A percentile compares a stretch with the other conserved stretches of the same genome.
phyloP scores from a whole-genome alignment of 345 rosid species.

The Eutrema japonicum region DNA sequence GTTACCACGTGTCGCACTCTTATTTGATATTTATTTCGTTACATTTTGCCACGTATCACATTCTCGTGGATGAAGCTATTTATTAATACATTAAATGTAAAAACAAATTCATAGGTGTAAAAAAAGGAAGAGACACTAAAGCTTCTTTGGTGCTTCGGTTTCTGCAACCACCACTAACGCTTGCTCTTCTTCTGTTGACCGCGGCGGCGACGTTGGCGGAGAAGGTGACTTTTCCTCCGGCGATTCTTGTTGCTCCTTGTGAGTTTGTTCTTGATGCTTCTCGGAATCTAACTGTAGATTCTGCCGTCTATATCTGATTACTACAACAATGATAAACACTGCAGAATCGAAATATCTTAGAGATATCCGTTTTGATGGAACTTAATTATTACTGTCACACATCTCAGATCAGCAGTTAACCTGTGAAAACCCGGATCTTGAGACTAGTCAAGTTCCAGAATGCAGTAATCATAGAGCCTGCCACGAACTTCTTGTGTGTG shows the following conservation, averaged over 20 bases:
- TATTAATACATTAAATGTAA: neutral
- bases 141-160: slow-evolving; percentile 30
- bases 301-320: slow-evolving; percentile 65
- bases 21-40: neutral
- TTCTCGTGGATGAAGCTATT: neutral
- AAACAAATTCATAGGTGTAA: neutral
- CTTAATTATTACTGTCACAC: neutral
- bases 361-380: neutral
- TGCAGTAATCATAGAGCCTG: slow-evolving; percentile 72
- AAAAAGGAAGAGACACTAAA: neutral
- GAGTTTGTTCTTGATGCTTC: slow-evolving; percentile 38
- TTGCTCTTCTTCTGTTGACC: slow-evolving; percentile 39
- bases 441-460: slow-evolving; percentile 90
- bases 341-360: slow-evolving; percentile 33
- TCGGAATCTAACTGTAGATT: slow-evolving; percentile 46
- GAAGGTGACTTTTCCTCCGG: slow-evolving; percentile 16
- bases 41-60: neutral
- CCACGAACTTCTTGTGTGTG: slow-evolving; percentile 86
- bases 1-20: slow-evolving; percentile 22
- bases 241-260: slow-evolving; percentile 1
- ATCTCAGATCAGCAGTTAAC: slow-evolving; percentile 30
- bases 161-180: slow-evolving; percentile 52
- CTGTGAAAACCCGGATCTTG: slow-evolving; percentile 79
- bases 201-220: neutral
- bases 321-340: slow-evolving; percentile 80